These are phyloP conservation scores for Aspergillus eucalypticola DNA, from an alignment of 2,329 filamentous ascomycete species.

Conservation along the genomic window DNA sequence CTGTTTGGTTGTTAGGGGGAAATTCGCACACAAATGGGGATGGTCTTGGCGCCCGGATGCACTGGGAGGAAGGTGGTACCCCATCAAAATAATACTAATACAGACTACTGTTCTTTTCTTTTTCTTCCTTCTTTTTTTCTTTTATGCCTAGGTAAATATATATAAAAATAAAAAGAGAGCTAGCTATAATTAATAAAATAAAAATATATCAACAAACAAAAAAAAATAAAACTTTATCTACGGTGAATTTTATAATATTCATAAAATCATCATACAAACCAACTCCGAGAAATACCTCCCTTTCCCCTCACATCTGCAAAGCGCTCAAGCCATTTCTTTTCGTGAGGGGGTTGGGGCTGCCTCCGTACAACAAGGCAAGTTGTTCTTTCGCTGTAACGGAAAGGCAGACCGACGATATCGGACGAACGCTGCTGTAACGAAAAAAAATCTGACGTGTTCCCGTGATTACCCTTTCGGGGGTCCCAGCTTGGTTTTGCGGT, in stretches of 20 bases:
- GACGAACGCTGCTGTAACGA: slow-evolving; percentile 5
- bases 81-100: background rate
- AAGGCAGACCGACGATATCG: slow-evolving; percentile 1
- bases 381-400: background rate
- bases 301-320: too few relatives aligned
- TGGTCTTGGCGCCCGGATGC: slow-evolving; percentile 28
- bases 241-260: too few relatives aligned
- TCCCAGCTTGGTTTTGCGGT: background rate
- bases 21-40: slow-evolving; percentile 29
- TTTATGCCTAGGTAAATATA: background rate
- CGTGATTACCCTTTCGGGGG: slow-evolving; percentile 7
- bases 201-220: too few relatives aligned
- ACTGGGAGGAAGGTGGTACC: slow-evolving; percentile 15
- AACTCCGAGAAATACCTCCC: too few relatives aligned
- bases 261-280: too few relatives aligned
- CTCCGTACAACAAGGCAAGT: too few relatives aligned
- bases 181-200: too few relatives aligned
- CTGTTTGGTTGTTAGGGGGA: slow-evolving; percentile 19
- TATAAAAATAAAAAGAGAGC: too few relatives aligned
- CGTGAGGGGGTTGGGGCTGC: too few relatives aligned
- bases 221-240: too few relatives aligned
- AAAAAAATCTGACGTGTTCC: slow-evolving; percentile 11
- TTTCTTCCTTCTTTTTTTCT: background rate
- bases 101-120: too few relatives aligned
- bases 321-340: too few relatives aligned